A percentile compares a stretch with the other conserved stretches of the same genome.
Evolutionary conservation across 192 early-diverging fungal genomes (phyloP).

Genomic region (Backusella westeae): DNA sequence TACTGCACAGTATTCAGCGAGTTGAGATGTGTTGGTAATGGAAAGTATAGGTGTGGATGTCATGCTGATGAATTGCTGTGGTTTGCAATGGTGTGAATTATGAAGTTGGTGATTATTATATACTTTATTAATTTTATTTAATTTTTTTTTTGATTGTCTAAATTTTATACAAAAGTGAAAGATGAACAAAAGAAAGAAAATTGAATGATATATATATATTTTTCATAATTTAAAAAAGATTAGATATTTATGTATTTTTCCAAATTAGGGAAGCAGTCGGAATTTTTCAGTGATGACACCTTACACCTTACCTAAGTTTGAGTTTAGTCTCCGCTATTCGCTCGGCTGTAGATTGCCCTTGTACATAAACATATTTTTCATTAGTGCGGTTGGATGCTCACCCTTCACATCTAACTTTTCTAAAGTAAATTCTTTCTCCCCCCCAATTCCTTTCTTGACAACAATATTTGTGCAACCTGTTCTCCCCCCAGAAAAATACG

Average conservation of each 20-base stretch:
- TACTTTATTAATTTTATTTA: neutral
- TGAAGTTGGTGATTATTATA: neutral
- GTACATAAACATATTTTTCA: conserved; percentile 9
- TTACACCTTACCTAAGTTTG: neutral
- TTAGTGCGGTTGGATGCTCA: neutral
- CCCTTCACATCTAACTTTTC: neutral
- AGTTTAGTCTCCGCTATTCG: neutral
- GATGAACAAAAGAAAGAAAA: neutral
- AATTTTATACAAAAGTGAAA: neutral
- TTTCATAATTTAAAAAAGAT: conserved; percentile 2
- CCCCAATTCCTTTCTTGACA: conserved; percentile 12
- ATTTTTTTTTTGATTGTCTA: neutral
- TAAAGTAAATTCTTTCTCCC: neutral
- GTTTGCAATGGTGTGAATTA: neutral
- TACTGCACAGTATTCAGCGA: conserved; percentile 35
- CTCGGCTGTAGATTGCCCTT: neutral
- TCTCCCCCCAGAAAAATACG: neutral
- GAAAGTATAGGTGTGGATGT: conserved; percentile 5
- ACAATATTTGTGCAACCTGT: neutral
- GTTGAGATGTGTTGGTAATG: conserved; percentile 22
- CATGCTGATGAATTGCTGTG: neutral
- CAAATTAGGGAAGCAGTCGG: neutral
- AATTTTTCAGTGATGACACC: conserved; percentile 4
- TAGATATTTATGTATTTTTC: neutral
- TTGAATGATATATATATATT: neutral